Evolutionary conservation across 2,329 filamentous ascomycete species (phyloP), one percentile per base, ranked within the genome.

Genomic region (Thelonectria rubi): DNA sequence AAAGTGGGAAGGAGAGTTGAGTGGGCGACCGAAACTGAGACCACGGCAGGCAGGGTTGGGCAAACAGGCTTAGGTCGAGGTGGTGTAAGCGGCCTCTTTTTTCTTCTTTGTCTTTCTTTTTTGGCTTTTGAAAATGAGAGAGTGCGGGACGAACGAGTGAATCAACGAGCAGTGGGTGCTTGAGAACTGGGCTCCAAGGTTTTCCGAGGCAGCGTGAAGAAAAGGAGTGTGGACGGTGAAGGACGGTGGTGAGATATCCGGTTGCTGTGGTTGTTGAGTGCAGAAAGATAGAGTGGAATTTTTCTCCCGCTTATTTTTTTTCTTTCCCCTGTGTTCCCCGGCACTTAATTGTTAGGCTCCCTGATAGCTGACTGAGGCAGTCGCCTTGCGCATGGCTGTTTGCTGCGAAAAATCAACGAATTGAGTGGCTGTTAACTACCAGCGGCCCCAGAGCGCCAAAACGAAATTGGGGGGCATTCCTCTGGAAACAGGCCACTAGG

Each of bases 391-490:
- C 32, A 34, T 34, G 32, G 9, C 32, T 34, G 32, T 34, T 34
- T 34, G 32, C 32, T 34, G 32, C 32, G 3, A 34, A 18, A n/a
- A 34, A n/a, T 18, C n/a, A 24, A 15, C 30, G 51, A 59, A 69
- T 48, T 56, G 52, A 57, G 47, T 55, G 60, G 67, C 65, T 65
- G 58, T 49, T 60, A 50, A 65, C 57, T 63, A 26, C 46, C 26
- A 46, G 32, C 48, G 32, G 48, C 55, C 55, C 48, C 32, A 47
- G 48, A 53, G 48, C 65, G 65, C 66, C 54, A 40, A 60, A 42
- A 49, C 55, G 55, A 71, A 68, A 68, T 69, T 67, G 63, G 61
- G n/a, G 58, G 42, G 58, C 65, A 71, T 71, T 72, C 68, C 69
- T 72, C 66, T 69, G 65, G 67, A 69, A 69, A 71, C 69, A 51